Conservation (phyloP, 352 stramenopile genomes). For the Phytophthora quininea region DNA sequence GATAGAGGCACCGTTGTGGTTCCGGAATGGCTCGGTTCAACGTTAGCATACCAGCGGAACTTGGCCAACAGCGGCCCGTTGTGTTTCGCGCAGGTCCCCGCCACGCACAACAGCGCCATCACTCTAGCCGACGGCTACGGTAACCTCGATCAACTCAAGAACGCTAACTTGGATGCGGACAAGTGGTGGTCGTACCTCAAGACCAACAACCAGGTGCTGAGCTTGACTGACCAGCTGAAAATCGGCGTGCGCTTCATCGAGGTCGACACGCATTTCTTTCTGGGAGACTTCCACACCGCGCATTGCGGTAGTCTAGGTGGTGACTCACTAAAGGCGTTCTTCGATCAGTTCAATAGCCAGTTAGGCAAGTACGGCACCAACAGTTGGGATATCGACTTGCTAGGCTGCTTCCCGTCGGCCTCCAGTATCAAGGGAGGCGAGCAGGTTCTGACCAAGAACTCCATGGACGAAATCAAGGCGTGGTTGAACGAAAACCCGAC, state of each 20-base stretch:
- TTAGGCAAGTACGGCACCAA: slow-evolving; percentile 51
- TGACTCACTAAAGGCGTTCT: slow-evolving; percentile 35
- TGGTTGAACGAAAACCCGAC: slow-evolving; percentile 56
- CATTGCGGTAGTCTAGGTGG: slow-evolving; percentile 61
- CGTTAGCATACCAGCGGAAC: slow-evolving; percentile 58
- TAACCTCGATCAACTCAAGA: slow-evolving; percentile 72
- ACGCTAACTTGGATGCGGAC: slow-evolving; percentile 42
- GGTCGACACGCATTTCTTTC: slow-evolving; percentile 65
- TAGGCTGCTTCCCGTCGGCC: slow-evolving; percentile 70
- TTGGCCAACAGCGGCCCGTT: slow-evolving; percentile 48
- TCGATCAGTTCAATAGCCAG: slow-evolving; percentile 41
- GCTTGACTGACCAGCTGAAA: slow-evolving; percentile 66
- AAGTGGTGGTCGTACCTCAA: slow-evolving; percentile 65
- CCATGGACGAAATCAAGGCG: slow-evolving; percentile 50
- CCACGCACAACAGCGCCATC: slow-evolving; percentile 77
- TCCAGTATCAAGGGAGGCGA: slow-evolving; percentile 65
- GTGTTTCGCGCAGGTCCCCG: slow-evolving; percentile 58
- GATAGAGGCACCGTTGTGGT: slow-evolving; percentile 43
- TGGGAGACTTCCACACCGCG: slow-evolving; percentile 58
- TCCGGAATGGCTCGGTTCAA: slow-evolving; percentile 45
- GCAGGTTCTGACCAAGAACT: slow-evolving; percentile 42
- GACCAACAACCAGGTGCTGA: slow-evolving; percentile 75
- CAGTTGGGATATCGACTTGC: slow-evolving; percentile 49
- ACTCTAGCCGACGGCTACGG: slow-evolving; percentile 65
- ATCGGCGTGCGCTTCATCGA: slow-evolving; percentile 70